These are phyloP conservation scores for Schizophyllum amplum DNA, from an alignment of 1,284 basidiomycete genomes.

Conservation along the genomic window DNA sequence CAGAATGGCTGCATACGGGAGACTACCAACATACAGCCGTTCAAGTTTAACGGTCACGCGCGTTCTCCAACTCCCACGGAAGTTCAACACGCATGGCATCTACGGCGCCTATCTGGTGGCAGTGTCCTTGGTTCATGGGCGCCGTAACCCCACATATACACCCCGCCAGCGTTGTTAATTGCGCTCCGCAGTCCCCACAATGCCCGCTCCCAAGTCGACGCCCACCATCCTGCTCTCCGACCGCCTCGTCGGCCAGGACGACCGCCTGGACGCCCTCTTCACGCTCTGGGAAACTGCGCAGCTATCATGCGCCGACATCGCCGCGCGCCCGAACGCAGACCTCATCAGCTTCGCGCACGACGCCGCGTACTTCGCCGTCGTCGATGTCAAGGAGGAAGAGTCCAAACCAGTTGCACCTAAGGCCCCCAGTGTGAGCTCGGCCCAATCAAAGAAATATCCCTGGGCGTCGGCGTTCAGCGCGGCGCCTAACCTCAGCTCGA, in stretches of 20 bases:
- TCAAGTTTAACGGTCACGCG: too few relatives aligned
- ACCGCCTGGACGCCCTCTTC: constrained; percentile 23
- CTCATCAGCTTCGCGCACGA: constrained; percentile 31
- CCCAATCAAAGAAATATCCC: too few relatives aligned
- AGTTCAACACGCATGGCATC: too few relatives aligned
- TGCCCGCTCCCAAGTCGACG: not conserved
- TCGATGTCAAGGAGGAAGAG: constrained; percentile 15
- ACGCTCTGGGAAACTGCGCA: constrained; percentile 32
- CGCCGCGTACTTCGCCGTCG: constrained; percentile 31
- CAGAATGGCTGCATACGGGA: too few relatives aligned
- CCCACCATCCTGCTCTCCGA: constrained; percentile 10
- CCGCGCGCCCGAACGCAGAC: constrained; percentile 24
- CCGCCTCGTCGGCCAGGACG: constrained; percentile 30
- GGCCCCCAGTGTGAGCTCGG: not conserved
- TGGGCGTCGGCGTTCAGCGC: too few relatives aligned
- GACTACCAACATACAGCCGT: too few relatives aligned
- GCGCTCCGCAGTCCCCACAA: not conserved
- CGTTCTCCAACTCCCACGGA: too few relatives aligned
- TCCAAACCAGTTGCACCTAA: not conserved
- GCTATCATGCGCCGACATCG: constrained; percentile 28
- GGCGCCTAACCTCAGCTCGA: too few relatives aligned
- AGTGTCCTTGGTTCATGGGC: not conserved
- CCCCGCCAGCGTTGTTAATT: not conserved
- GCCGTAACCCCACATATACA: not conserved
- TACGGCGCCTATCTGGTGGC: too few relatives aligned